phyloP scores from a whole-genome alignment of 164 flowering plant genomes.

The Stephania cephalantha region DNA sequence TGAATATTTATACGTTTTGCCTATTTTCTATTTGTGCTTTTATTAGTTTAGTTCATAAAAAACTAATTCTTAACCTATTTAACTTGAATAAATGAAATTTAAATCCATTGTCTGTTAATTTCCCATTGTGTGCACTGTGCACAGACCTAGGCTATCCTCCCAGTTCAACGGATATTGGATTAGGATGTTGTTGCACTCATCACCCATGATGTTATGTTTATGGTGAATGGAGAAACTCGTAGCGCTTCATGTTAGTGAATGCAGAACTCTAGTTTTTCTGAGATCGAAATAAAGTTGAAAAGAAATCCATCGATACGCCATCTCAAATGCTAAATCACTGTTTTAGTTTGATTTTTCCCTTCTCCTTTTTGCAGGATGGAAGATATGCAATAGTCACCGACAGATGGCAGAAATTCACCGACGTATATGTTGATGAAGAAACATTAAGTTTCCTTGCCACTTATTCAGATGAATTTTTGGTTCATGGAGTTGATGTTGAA shows the following conservation, averaged over 20 bases:
- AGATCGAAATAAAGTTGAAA: background rate
- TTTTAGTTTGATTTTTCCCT: background rate
- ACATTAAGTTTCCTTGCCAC: conserved; percentile 60
- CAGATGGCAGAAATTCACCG: conserved; percentile 96
- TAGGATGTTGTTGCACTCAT: background rate
- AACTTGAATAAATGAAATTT: background rate
- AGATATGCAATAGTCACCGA: conserved; percentile 89
- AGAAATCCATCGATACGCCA: background rate
- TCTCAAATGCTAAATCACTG: background rate
- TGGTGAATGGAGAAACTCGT: background rate
- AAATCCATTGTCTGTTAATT: background rate
- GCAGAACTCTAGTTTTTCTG: background rate
- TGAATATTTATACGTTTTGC: background rate
- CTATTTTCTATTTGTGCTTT: background rate
- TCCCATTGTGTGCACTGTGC: background rate
- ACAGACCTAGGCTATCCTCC: background rate
- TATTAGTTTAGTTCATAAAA: background rate
- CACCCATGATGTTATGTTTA: background rate
- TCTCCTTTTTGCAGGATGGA: conserved; percentile 47
- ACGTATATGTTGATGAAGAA: conserved; percentile 59
- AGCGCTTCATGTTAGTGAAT: background rate
- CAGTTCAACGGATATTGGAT: background rate
- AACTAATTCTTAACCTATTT: background rate
- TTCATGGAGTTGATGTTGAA: conserved; percentile 98
- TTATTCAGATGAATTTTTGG: conserved; percentile 87